A percentile compares a stretch with the other conserved stretches of the same genome.
These are phyloP conservation scores for Elongisporangium anandrum DNA, from an alignment of 352 stramenopile genomes.

Conservation along the genomic window DNA sequence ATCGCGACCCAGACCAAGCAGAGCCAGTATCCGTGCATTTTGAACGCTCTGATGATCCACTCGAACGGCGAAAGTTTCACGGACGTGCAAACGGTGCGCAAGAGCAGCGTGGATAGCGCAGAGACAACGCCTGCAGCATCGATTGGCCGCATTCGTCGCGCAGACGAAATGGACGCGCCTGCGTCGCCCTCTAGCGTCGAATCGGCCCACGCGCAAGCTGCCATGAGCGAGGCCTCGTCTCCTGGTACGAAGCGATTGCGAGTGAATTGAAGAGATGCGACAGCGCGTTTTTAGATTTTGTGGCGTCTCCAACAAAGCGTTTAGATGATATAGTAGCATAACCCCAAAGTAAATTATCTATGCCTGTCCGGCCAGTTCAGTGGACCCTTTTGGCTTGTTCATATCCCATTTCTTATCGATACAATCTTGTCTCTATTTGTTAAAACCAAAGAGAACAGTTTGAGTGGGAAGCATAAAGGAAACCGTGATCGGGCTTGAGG, in stretches of 20 bases:
- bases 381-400: background rate
- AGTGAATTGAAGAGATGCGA: slow-evolving; percentile 14
- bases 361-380: background rate
- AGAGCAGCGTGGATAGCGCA: slow-evolving; percentile 13
- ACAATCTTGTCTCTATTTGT: background rate
- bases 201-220: slow-evolving; percentile 3
- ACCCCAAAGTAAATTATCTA: background rate
- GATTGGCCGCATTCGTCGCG: background rate
- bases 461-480: background rate
- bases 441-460: background rate
- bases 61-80: slow-evolving; percentile 63
- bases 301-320: background rate
- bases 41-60: slow-evolving; percentile 82
- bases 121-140: slow-evolving; percentile 4
- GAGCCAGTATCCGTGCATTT: slow-evolving; percentile 70
- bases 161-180: slow-evolving; percentile 3
- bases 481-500: too few species aligned
- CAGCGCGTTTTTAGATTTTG: background rate
- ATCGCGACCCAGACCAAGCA: slow-evolving; percentile 49
- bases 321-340: background rate
- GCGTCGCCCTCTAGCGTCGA: background rate
- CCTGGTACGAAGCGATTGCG: slow-evolving; percentile 22
- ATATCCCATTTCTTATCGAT: background rate
- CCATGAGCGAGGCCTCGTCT: slow-evolving; percentile 7
- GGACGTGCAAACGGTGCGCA: slow-evolving; percentile 33